A percentile compares a stretch with the other conserved stretches of the same genome.
Evolutionary conservation across 139 green algal species (phyloP).

Genomic region (Trebouxia sp.): DNA sequence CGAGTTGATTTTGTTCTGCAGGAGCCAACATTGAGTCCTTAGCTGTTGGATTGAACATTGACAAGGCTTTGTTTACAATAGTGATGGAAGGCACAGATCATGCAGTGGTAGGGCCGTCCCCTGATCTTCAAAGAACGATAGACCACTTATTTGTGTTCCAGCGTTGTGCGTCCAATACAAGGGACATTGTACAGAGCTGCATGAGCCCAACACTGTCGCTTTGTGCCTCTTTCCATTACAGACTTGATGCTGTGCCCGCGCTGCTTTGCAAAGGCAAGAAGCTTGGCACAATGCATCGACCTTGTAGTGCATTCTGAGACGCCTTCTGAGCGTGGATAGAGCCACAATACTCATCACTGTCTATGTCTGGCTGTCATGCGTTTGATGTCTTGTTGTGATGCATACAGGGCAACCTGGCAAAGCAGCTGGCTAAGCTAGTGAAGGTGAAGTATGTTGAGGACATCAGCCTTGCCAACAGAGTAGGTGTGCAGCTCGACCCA

Average conservation of each 20-base stretch:
- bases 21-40: slow-evolving; percentile 96
- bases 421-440: slow-evolving; percentile 74
- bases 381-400: background rate
- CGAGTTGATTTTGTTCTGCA: slow-evolving; percentile 36
- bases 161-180: too few relatives aligned
- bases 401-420: slow-evolving; percentile 87
- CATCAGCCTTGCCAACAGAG: slow-evolving; percentile 74
- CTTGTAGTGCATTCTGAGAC: too few relatives aligned
- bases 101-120: slow-evolving; percentile 63
- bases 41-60: slow-evolving; percentile 89
- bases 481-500: slow-evolving; percentile 58
- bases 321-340: too few relatives aligned
- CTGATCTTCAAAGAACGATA: too few relatives aligned
- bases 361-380: background rate
- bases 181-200: too few relatives aligned
- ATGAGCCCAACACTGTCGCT: too few relatives aligned
- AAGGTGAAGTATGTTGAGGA: slow-evolving; percentile 90
- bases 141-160: too few relatives aligned
- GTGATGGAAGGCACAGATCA: slow-evolving; percentile 75
- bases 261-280: too few relatives aligned
- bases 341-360: background rate
- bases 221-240: too few relatives aligned
- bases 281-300: too few relatives aligned
- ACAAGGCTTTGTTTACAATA: slow-evolving; percentile 98
- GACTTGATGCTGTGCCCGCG: too few relatives aligned